These are phyloP conservation scores for Taiozyma sp. DNA, from an alignment of 1,139 yeast genomes.

Conservation along the genomic window DNA sequence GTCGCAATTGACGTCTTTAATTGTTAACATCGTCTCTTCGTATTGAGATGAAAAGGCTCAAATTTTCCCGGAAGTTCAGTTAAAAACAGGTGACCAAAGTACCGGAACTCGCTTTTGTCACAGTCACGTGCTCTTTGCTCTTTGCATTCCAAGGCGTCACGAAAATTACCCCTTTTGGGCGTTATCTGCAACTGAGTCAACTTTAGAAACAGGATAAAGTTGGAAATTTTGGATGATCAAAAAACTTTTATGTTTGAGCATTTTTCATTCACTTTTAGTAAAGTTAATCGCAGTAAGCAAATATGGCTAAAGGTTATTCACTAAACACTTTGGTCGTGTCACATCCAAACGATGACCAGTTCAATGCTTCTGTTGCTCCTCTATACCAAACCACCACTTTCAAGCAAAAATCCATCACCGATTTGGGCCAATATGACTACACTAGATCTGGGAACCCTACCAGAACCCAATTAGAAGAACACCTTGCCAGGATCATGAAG, in stretches of 20 bases:
- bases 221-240: neutral
- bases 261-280: too few relatives aligned
- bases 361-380: constrained; percentile 82
- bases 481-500: constrained; percentile 68
- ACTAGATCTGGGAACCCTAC: constrained; percentile 96
- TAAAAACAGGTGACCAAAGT: too few relatives aligned
- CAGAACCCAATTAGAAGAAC: constrained; percentile 71
- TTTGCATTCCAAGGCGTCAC: neutral
- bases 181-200: neutral
- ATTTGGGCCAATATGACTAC: constrained; percentile 85
- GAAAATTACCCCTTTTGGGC: neutral
- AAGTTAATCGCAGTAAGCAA: neutral
- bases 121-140: neutral
- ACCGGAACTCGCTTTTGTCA: neutral
- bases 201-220: neutral
- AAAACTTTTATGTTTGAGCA: neutral
- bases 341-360: constrained; percentile 61
- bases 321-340: constrained; percentile 71
- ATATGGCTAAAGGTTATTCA: constrained; percentile 12
- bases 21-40: too few relatives aligned
- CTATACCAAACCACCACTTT: constrained; percentile 91
- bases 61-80: too few relatives aligned
- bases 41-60: too few relatives aligned
- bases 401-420: constrained; percentile 68
- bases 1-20: too few relatives aligned